Evolutionary conservation across 306 rosid genomes (phyloP).

Genomic region (Styphnolobium japonicum): DNA sequence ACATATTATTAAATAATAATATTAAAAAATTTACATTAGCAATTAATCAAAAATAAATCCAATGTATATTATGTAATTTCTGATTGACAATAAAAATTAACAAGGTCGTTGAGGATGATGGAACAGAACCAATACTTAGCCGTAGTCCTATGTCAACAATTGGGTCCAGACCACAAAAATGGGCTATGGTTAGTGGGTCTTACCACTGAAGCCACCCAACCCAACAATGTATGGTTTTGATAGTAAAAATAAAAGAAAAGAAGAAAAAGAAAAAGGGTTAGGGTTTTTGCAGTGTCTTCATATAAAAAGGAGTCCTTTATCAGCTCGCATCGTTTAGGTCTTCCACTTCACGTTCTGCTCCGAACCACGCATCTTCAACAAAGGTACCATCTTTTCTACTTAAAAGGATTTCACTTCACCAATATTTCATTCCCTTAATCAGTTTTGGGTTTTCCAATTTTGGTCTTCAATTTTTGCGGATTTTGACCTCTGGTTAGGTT

Average conservation of each 20-base stretch:
- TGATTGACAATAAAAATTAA: background rate
- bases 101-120: background rate
- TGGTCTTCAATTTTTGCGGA: background rate
- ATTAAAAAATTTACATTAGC: no score
- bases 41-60: no score
- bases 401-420: background rate
- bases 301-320: constrained; percentile 35
- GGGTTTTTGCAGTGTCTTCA: constrained; percentile 19
- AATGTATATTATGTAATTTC: no score
- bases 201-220: background rate
- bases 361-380: background rate
- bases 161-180: background rate
- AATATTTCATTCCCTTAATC: background rate
- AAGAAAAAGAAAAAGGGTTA: background rate
- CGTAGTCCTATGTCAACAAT: no score
- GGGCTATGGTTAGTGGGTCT: background rate
- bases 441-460: background rate
- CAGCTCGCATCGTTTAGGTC: background rate
- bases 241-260: background rate
- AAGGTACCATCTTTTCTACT: constrained; percentile 17
- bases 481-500: background rate
- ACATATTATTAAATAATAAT: no score
- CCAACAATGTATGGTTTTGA: background rate
- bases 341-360: background rate
- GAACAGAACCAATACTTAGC: background rate